Evolutionary conservation across 768 basidiomycete genomes (phyloP).

Genomic region (Leccinellum albellum): DNA sequence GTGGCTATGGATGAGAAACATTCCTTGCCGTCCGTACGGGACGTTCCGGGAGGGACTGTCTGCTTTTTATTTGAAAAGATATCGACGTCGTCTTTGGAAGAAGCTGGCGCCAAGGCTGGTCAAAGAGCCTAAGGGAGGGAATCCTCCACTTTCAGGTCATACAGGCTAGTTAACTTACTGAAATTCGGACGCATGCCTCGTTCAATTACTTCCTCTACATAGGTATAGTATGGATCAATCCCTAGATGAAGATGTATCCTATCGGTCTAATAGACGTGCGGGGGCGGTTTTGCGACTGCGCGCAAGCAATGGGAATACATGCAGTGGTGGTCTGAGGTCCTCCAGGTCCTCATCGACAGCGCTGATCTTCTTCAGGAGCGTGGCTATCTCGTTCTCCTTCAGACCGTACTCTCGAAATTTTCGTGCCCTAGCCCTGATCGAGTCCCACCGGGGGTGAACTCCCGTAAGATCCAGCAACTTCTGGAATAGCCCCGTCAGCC

Average conservation of each 20-base stretch:
- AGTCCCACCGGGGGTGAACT: conserved; percentile 18
- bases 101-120: not conserved
- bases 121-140: not conserved
- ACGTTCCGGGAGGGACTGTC: conserved; percentile 61
- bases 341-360: conserved; percentile 20
- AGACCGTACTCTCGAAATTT: conserved; percentile 29
- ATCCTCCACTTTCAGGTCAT: not conserved
- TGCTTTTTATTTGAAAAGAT: conserved; percentile 74
- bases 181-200: not conserved
- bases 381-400: conserved; percentile 18
- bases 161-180: not conserved
- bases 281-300: conserved; percentile 11
- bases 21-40: conserved; percentile 40
- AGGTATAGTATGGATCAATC: conserved; percentile 5
- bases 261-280: conserved; percentile 4
- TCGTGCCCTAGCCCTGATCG: conserved; percentile 18
- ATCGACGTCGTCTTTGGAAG: conserved; percentile 23
- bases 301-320: conserved; percentile 2
- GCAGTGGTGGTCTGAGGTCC: conserved; percentile 4
- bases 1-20: conserved; percentile 32
- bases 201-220: not conserved
- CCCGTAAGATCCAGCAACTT: conserved; percentile 22
- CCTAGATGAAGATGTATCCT: conserved; percentile 1
- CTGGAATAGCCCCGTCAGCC: conserved; percentile 22
- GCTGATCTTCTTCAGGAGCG: conserved; percentile 19